Conservation (phyloP, 805 yeast species). For the Metschnikowia amazonensis region DNA sequence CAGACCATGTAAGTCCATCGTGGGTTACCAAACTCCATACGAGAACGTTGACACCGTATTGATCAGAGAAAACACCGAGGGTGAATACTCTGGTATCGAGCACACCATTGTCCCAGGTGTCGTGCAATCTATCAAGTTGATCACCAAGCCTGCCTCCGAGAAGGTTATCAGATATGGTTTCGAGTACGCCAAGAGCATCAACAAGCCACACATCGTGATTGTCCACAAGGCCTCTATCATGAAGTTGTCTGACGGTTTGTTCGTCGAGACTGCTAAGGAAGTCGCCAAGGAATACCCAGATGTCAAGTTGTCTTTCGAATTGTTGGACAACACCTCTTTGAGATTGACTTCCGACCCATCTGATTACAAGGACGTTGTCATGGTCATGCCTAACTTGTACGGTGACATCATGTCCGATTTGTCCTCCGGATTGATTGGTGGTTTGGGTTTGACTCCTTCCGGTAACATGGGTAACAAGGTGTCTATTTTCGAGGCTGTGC, state of each 20-base stretch:
- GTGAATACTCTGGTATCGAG: slow-evolving; percentile 99
- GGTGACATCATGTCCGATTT: slow-evolving; percentile 99
- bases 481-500: slow-evolving; percentile 98
- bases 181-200: slow-evolving; percentile 88
- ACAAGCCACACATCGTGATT: slow-evolving; percentile 83
- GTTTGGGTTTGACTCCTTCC: slow-evolving; percentile 97
- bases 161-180: slow-evolving; percentile 95
- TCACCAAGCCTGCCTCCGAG: slow-evolving; percentile 94
- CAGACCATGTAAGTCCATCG: slow-evolving; percentile 91
- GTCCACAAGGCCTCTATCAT: slow-evolving; percentile 98
- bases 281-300: slow-evolving; percentile 90
- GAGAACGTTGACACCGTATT: slow-evolving; percentile 87
- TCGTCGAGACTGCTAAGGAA: slow-evolving; percentile 87
- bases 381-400: slow-evolving; percentile 98
- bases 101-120: slow-evolving; percentile 98
- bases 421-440: slow-evolving; percentile 97
- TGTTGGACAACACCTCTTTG: slow-evolving; percentile 93
- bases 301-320: slow-evolving; percentile 74
- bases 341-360: slow-evolving; percentile 86
- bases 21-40: slow-evolving; percentile 90
- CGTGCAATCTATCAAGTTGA: slow-evolving; percentile 94
- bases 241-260: slow-evolving; percentile 97
- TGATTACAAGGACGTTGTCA: slow-evolving; percentile 81
- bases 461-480: slow-evolving; percentile 99
- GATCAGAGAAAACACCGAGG: slow-evolving; percentile 99